Conservation (phyloP, 2,329 filamentous ascomycete genomes). For the Mycosphaerella arachidis region DNA sequence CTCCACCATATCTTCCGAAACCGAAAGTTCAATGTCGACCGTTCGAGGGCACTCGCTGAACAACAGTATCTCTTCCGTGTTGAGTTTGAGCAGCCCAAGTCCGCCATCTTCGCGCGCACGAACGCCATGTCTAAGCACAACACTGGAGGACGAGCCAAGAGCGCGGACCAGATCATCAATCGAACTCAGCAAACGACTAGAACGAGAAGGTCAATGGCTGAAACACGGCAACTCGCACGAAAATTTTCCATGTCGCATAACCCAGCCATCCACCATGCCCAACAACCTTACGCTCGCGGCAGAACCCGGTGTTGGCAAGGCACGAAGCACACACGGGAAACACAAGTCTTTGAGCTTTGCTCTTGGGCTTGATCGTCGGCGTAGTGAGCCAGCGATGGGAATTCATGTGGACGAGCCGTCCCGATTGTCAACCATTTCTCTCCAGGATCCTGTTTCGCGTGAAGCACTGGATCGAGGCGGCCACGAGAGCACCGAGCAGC, state of each 20-base stretch:
- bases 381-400: constrained; percentile 36
- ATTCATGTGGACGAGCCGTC: constrained; percentile 22
- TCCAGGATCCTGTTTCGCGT: constrained; percentile 27
- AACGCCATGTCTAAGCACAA: constrained; percentile 37
- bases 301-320: constrained; percentile 4
- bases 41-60: constrained; percentile 68
- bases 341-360: constrained; percentile 62
- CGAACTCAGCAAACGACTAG: constrained; percentile 25
- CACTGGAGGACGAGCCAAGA: constrained; percentile 43
- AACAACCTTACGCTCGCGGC: constrained; percentile 14
- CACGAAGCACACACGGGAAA: constrained; percentile 43
- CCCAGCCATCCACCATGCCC: constrained; percentile 16
- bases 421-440: constrained; percentile 29
- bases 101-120: constrained; percentile 42
- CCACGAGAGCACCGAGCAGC: constrained; percentile 14
- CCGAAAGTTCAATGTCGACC: constrained; percentile 68
- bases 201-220: constrained; percentile 33
- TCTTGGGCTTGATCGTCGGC: constrained; percentile 55
- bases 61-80: constrained; percentile 73
- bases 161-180: constrained; percentile 53
- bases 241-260: constrained; percentile 19
- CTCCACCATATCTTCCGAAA: constrained; percentile 79
- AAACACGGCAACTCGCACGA: constrained; percentile 21
- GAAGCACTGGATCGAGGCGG: neutral
- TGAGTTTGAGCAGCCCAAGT: constrained; percentile 55